Conservation (phyloP, 1,284 basidiomycete species). For the Trametes hirsuta region DNA sequence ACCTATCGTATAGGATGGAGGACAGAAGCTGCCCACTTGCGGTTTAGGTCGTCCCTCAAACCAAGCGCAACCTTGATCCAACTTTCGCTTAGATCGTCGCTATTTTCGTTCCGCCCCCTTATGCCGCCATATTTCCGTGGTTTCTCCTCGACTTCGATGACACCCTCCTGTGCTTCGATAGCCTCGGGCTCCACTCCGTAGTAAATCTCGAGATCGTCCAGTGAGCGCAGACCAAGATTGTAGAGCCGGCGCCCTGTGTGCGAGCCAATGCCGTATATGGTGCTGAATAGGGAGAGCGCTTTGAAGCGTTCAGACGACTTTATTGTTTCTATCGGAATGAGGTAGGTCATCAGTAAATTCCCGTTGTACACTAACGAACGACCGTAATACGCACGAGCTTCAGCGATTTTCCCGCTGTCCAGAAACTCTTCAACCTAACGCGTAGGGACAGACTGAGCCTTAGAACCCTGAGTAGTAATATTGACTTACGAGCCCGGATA, state of each 20-base stretch:
- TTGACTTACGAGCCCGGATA: conserved; percentile 53
- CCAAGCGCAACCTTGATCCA: conserved; percentile 55
- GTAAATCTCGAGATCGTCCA: conserved; percentile 66
- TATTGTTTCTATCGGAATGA: conserved; percentile 46
- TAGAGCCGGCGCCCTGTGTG: conserved; percentile 66
- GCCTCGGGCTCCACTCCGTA: conserved; percentile 52
- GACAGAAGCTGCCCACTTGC: conserved; percentile 31
- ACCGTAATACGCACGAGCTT: conserved; percentile 52
- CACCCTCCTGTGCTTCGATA: conserved; percentile 12
- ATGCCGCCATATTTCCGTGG: conserved; percentile 14
- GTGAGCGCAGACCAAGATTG: conserved; percentile 58
- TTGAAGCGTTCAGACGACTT: conserved; percentile 54
- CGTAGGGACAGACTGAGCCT: not conserved
- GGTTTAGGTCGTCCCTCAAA: conserved; percentile 53
- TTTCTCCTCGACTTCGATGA: conserved; percentile 28
- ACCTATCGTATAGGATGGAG: not conserved
- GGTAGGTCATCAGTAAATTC: not conserved
- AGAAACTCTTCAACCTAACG: conserved; percentile 66
- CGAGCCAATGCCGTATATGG: conserved; percentile 74
- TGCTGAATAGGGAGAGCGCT: conserved; percentile 59
- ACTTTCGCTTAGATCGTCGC: conserved; percentile 28
- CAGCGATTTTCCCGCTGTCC: conserved; percentile 54
- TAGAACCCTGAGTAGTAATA: not conserved
- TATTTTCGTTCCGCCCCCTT: conserved; percentile 12
- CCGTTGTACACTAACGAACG: no score